These are phyloP conservation scores for Claviceps maximensis DNA, from an alignment of 2,329 filamentous ascomycete genomes.

Conservation along the genomic window DNA sequence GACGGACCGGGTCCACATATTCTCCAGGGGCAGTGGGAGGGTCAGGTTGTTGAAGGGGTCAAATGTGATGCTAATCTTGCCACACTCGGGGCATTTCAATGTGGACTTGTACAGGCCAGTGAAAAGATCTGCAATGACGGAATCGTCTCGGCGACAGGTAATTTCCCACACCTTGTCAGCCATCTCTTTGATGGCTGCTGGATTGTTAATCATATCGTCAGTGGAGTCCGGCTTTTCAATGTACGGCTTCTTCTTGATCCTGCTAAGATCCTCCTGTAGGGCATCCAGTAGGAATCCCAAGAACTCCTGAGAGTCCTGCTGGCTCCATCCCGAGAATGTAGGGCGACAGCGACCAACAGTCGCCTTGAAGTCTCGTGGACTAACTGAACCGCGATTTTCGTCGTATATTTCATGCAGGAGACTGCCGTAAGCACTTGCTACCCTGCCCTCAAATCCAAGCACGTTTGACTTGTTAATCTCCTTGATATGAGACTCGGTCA, in stretches of 20 bases:
- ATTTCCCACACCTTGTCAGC: constrained; percentile 85
- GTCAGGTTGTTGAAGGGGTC: constrained; percentile 95
- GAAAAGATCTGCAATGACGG: constrained; percentile 88
- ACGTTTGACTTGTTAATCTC: constrained; percentile 82
- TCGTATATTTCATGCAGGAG: constrained; percentile 70
- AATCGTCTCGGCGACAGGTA: constrained; percentile 84
- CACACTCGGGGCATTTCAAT: constrained; percentile 76
- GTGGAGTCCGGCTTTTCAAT: constrained; percentile 96
- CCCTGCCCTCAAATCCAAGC: constrained; percentile 70
- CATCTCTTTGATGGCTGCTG: constrained; percentile 66
- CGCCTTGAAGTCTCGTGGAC: constrained; percentile 70
- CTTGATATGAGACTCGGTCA: constrained; percentile 56
- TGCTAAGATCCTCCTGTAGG: constrained; percentile 87
- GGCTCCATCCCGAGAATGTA: constrained; percentile 84
- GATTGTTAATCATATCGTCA: constrained; percentile 83
- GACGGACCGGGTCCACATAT: constrained; percentile 62
- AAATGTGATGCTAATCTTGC: constrained; percentile 96
- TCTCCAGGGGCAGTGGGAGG: constrained; percentile 77
- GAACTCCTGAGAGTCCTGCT: constrained; percentile 97
- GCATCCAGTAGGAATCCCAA: constrained; percentile 89
- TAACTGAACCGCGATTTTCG: constrained; percentile 53
- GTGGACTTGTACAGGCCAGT: constrained; percentile 98
- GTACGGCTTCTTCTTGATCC: constrained; percentile 90
- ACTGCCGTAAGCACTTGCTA: constrained; percentile 71
- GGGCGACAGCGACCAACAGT: constrained; percentile 70